A percentile compares a stretch with the other conserved stretches of the same genome.
Conservation (phyloP, 2,329 filamentous ascomycete genomes). For the Aureobasidium sp. region DNA sequence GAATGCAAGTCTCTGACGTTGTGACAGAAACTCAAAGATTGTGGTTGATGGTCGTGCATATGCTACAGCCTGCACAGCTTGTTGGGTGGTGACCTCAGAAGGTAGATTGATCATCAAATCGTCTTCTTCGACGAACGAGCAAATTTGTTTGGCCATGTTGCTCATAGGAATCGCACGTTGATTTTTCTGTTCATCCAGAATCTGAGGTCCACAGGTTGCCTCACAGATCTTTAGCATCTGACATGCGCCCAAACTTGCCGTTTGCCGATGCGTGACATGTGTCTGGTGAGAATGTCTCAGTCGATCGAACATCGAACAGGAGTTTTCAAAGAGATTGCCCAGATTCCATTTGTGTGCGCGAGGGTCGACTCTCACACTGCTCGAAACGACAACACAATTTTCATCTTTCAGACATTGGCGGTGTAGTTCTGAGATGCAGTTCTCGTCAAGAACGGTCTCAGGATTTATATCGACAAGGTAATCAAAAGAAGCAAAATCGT, state of each 20-base stretch:
- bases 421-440: conserved; percentile 42
- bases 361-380: conserved; percentile 45
- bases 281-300: conserved; percentile 44
- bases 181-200: conserved; percentile 41
- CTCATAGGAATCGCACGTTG: conserved; percentile 46
- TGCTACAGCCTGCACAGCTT: conserved; percentile 42
- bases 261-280: conserved; percentile 44
- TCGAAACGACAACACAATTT: conserved; percentile 43
- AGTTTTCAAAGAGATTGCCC: conserved; percentile 38
- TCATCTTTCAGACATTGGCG: conserved; percentile 33
- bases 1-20: conserved; percentile 45
- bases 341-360: conserved; percentile 36
- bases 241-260: conserved; percentile 45
- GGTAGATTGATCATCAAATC: conserved; percentile 38
- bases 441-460: conserved; percentile 41
- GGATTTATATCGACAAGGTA: conserved; percentile 26
- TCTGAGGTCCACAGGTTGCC: conserved; percentile 30
- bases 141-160: conserved; percentile 43
- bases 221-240: conserved; percentile 46
- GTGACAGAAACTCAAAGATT: conserved; percentile 43
- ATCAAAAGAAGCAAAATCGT: conserved; percentile 13
- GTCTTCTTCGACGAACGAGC: conserved; percentile 45
- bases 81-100: conserved; percentile 39
- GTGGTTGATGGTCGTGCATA: conserved; percentile 29
- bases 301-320: not conserved